Evolutionary conservation across 2,329 filamentous ascomycete genomes (phyloP).

Genomic region (Xylaria sp.): DNA sequence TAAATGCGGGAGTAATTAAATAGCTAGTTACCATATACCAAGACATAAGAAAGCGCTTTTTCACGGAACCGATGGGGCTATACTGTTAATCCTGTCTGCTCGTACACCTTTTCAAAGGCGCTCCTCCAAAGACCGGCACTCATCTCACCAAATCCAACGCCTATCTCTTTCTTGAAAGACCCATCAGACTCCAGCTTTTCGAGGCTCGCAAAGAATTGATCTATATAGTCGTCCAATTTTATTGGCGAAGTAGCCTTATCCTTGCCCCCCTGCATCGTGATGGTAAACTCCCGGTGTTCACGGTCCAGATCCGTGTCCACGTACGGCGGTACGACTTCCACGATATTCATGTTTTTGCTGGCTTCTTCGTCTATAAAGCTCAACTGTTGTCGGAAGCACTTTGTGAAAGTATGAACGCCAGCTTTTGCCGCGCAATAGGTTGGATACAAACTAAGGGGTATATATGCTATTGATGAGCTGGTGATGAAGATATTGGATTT

Average conservation of each 20-base stretch:
- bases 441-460: background rate
- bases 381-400: slow-evolving; percentile 45
- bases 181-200: slow-evolving; percentile 38
- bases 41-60: no score
- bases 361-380: slow-evolving; percentile 25
- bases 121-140: background rate
- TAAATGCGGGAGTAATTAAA: no score
- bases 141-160: slow-evolving; percentile 43
- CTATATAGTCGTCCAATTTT: slow-evolving; percentile 48
- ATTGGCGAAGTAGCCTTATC: slow-evolving; percentile 45
- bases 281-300: slow-evolving; percentile 38
- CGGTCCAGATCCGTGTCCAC: slow-evolving; percentile 50
- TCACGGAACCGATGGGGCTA: background rate
- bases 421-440: background rate
- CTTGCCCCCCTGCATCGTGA: slow-evolving; percentile 37
- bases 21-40: no score
- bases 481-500: background rate
- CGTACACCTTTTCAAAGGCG: background rate
- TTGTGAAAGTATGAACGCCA: slow-evolving; percentile 44
- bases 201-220: slow-evolving; percentile 42
- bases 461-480: background rate
- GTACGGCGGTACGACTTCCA: slow-evolving; percentile 52
- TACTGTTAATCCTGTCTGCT: background rate
- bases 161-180: slow-evolving; percentile 45
- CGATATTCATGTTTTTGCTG: slow-evolving; percentile 45